Conservation (phyloP, 257 asterid genomes). For the Solanum okadae region DNA sequence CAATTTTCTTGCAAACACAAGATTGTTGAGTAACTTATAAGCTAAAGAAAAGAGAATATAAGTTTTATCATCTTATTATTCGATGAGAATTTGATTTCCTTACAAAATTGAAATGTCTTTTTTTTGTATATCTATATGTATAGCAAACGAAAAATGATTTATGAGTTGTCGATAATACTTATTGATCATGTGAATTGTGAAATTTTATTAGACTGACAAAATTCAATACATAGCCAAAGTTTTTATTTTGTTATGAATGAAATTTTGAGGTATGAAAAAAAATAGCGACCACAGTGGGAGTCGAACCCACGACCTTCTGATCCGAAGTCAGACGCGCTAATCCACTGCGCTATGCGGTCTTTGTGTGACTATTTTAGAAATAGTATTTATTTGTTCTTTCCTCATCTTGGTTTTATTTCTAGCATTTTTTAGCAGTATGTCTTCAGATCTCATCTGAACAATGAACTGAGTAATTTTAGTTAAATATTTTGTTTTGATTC, state of each 20-base stretch:
- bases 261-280: no score
- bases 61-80: neutral
- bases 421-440: neutral
- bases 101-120: neutral
- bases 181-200: no score
- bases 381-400: neutral
- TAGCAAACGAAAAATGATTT: no score
- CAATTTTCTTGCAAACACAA: neutral
- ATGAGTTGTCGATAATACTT: no score
- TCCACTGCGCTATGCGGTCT: conserved; percentile 99
- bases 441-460: neutral
- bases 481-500: neutral
- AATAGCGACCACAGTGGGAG: conserved; percentile 98
- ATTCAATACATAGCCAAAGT: no score
- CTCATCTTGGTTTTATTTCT: neutral
- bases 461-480: neutral
- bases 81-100: rapidly evolving
- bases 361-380: neutral
- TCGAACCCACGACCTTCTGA: conserved; percentile 99
- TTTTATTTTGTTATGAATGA: no score
- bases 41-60: neutral
- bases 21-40: neutral
- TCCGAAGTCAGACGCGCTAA: conserved; percentile 99
- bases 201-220: neutral
- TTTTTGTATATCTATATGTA: neutral